These are phyloP conservation scores for Tolypocladium capitatum DNA, from an alignment of 2,329 filamentous ascomycete genomes.

Conservation along the genomic window DNA sequence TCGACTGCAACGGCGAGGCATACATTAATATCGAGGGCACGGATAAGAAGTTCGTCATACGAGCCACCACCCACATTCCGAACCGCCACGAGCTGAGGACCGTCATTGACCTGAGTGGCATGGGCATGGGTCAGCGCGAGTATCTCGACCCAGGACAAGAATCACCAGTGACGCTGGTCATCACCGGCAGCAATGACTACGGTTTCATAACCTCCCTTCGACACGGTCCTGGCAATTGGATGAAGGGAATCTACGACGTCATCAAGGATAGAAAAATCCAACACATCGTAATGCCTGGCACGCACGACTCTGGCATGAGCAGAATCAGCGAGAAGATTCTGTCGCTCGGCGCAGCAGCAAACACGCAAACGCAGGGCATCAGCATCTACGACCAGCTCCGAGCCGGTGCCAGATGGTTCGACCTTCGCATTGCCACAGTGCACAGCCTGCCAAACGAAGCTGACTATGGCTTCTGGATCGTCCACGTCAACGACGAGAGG, in stretches of 20 bases:
- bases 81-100: slow-evolving; percentile 12
- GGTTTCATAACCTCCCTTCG: slow-evolving; percentile 17
- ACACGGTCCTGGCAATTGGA: slow-evolving; percentile 17
- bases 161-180: slow-evolving; percentile 18
- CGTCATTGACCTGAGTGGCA: slow-evolving; percentile 16
- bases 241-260: slow-evolving; percentile 17
- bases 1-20: slow-evolving; percentile 17
- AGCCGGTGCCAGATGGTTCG: slow-evolving; percentile 32
- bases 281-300: slow-evolving; percentile 33
- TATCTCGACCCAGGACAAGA: slow-evolving; percentile 17
- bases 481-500: slow-evolving; percentile 24
- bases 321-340: slow-evolving; percentile 20
- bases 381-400: slow-evolving; percentile 30
- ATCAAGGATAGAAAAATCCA: slow-evolving; percentile 26
- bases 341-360: slow-evolving; percentile 21
- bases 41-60: slow-evolving; percentile 15
- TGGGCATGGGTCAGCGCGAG: slow-evolving; percentile 20
- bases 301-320: slow-evolving; percentile 36
- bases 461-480: slow-evolving; percentile 23
- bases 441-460: slow-evolving; percentile 4
- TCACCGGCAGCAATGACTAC: slow-evolving; percentile 14
- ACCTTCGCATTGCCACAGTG: slow-evolving; percentile 27
- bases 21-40: slow-evolving; percentile 18
- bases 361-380: slow-evolving; percentile 31
- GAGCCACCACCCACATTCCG: slow-evolving; percentile 16